phyloP scores from a whole-genome alignment of 2,329 filamentous ascomycete genomes.

The Ciborinia camelliae region DNA sequence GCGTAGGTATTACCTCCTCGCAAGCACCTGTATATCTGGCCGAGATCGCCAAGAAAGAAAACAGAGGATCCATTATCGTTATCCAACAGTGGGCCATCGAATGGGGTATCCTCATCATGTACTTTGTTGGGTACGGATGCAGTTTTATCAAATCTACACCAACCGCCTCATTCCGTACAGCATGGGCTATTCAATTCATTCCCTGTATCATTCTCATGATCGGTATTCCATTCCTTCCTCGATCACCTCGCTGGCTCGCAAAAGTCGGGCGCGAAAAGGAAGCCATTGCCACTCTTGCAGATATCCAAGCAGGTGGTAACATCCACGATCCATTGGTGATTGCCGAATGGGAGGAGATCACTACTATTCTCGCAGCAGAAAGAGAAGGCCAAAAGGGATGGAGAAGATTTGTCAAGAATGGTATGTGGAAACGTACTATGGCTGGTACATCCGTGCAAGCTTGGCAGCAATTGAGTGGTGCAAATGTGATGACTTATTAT shows the following conservation, averaged over 20 bases:
- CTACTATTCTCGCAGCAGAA: constrained; percentile 38
- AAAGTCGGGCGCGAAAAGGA: constrained; percentile 48
- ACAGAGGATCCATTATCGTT: constrained; percentile 63
- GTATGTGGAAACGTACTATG: constrained; percentile 54
- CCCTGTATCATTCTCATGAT: constrained; percentile 44
- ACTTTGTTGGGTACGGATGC: constrained; percentile 52
- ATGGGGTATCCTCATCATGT: constrained; percentile 61
- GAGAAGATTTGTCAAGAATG: constrained; percentile 44
- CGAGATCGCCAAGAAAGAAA: constrained; percentile 55
- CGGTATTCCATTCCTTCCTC: constrained; percentile 45
- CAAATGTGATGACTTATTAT: constrained; percentile 38
- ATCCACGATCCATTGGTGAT: constrained; percentile 52
- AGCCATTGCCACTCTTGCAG: constrained; percentile 47
- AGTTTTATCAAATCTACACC: constrained; percentile 41
- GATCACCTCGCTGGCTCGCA: constrained; percentile 51
- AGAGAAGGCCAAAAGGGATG: constrained; percentile 35
- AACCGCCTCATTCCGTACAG: constrained; percentile 48
- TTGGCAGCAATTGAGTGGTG: constrained; percentile 31
- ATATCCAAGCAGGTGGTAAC: constrained; percentile 56
- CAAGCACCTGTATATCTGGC: constrained; percentile 66
- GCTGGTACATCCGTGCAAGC: constrained; percentile 22
- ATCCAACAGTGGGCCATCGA: constrained; percentile 72
- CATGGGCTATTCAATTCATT: constrained; percentile 49
- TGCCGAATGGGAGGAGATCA: constrained; percentile 55
- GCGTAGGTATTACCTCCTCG: constrained; percentile 62